Conservation (phyloP, 495 filamentous ascomycete genomes). For the Podospora fimiseda region DNA sequence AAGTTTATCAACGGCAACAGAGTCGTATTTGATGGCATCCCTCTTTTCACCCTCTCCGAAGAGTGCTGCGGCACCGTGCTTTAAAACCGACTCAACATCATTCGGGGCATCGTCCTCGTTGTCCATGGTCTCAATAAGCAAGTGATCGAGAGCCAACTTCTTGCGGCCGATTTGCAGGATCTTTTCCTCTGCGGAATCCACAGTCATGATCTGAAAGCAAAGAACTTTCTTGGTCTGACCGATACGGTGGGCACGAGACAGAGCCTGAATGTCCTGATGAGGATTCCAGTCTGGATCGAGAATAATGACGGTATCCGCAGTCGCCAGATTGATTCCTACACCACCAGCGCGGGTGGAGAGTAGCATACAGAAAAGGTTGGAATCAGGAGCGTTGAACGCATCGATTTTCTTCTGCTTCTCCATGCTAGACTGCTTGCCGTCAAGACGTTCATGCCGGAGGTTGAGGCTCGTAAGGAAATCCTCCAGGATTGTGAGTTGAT, state of each 20-base stretch:
- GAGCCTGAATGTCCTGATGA: constrained; percentile 93
- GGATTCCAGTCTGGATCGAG: constrained; percentile 98
- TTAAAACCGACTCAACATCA: constrained; percentile 83
- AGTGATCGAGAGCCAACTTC: constrained; percentile 90
- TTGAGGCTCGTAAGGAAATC: constrained; percentile 76
- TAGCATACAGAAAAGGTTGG: constrained; percentile 78
- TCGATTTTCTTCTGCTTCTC: constrained; percentile 94
- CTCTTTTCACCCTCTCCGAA: constrained; percentile 69
- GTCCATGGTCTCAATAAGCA: constrained; percentile 83
- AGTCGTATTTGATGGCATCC: constrained; percentile 67
- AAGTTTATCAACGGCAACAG: constrained; percentile 73
- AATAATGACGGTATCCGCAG: constrained; percentile 96
- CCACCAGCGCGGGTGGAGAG: constrained; percentile 91
- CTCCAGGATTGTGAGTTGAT: constrained; percentile 82
- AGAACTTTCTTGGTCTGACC: constrained; percentile 93
- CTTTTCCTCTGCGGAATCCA: constrained; percentile 84
- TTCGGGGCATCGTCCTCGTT: constrained; percentile 62
- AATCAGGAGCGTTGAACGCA: constrained; percentile 79
- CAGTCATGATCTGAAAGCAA: constrained; percentile 89
- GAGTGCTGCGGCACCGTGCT: constrained; percentile 78
- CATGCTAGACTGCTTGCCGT: constrained; percentile 70
- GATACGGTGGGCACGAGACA: constrained; percentile 91
- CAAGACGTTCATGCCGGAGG: constrained; percentile 68
- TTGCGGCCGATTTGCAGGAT: constrained; percentile 94
- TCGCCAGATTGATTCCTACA: constrained; percentile 95